Evolutionary conservation across 108 stramenopile species (phyloP).

Genomic region (Tribonema minus): DNA sequence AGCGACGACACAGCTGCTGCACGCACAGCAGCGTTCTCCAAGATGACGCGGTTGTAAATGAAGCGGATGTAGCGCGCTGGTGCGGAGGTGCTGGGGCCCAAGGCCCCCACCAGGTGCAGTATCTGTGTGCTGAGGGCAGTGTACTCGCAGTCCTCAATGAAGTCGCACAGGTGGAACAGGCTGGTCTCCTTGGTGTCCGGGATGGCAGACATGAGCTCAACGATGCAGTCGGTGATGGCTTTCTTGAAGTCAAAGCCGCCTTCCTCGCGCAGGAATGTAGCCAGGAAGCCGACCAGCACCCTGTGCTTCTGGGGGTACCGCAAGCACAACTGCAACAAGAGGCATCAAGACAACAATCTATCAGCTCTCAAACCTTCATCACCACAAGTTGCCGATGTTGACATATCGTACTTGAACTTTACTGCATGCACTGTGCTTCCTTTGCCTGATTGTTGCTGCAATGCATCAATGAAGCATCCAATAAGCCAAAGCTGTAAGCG

Average conservation of each 20-base stretch:
- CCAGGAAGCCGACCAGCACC: conserved; percentile 81
- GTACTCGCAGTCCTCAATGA: conserved; percentile 96
- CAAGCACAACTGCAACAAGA: conserved; percentile 62
- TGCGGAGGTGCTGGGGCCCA: conserved; percentile 72
- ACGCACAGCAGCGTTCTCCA: conserved; percentile 85
- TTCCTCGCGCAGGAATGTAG: conserved; percentile 86
- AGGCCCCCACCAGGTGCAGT: conserved; percentile 76
- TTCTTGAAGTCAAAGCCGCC: conserved; percentile 74
- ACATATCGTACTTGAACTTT: too few relatives aligned
- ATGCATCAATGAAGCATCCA: too few relatives aligned
- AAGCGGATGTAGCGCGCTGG: conserved; percentile 93
- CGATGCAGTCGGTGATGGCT: conserved; percentile 75
- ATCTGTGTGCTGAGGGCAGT: conserved; percentile 75
- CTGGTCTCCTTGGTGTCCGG: conserved; percentile 78
- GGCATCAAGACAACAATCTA: too few relatives aligned
- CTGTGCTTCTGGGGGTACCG: conserved; percentile 85
- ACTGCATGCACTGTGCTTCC: too few relatives aligned
- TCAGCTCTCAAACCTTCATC: too few relatives aligned
- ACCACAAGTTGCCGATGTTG: too few relatives aligned
- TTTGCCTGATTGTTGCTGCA: too few relatives aligned
- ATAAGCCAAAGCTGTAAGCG: too few relatives aligned
- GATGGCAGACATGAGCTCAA: conserved; percentile 73
- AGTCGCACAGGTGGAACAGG: conserved; percentile 90
- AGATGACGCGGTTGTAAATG: conserved; percentile 91
- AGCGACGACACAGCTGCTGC: conserved; percentile 85